Conservation (phyloP, 176 grass and related monocot species). For the Lolium perenne region DNA sequence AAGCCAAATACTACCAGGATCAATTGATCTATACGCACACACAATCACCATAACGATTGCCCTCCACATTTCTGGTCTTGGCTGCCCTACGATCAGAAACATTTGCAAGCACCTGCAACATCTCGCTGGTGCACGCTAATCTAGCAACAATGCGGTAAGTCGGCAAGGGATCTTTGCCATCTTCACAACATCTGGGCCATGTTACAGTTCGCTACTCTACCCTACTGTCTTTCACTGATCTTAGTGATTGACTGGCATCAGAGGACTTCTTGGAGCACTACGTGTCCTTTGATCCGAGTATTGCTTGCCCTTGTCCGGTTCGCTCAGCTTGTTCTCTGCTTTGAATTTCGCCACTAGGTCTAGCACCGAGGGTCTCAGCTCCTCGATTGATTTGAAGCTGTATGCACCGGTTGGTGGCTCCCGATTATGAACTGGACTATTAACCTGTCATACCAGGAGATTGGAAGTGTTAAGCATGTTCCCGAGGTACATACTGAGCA, state of each 20-base stretch:
- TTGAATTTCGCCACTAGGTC: conserved; percentile 62
- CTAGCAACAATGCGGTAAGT: neutral
- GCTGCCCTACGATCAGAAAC: conserved; percentile 1
- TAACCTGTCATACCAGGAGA: conserved; percentile 54
- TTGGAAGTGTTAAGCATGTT: conserved; percentile 38
- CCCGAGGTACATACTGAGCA: neutral
- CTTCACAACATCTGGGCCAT: conserved; percentile 27
- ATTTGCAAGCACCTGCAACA: conserved; percentile 16
- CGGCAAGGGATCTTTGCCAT: conserved; percentile 55
- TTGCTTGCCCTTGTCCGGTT: conserved; percentile 50
- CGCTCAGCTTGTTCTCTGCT: conserved; percentile 48
- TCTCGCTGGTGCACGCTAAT: neutral
- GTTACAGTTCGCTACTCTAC: neutral
- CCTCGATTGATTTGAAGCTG: conserved; percentile 64
- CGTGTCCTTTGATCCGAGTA: conserved; percentile 33
- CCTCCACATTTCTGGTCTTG: neutral
- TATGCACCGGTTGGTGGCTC: conserved; percentile 35
- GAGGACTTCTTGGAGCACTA: conserved; percentile 67
- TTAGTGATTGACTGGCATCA: conserved; percentile 64
- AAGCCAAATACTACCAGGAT: neutral
- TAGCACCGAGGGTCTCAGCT: conserved; percentile 53
- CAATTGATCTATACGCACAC: neutral
- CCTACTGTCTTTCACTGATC: conserved; percentile 3
- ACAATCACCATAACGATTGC: neutral
- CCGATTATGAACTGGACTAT: conserved; percentile 51